Conservation (phyloP, 345 rosid species). For the Mallotus nudiflorus region DNA sequence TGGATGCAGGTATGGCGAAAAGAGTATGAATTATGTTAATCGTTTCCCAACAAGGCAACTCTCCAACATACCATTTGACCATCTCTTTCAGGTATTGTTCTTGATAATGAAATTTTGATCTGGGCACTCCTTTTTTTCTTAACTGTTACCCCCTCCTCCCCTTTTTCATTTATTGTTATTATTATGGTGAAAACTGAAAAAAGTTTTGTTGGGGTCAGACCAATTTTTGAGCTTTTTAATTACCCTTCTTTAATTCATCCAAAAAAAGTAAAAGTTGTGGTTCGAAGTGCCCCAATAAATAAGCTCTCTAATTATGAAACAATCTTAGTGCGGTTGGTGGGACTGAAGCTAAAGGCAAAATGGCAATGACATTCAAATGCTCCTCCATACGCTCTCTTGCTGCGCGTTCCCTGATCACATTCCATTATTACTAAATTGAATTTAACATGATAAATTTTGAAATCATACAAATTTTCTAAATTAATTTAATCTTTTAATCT, state of each 20-base stretch:
- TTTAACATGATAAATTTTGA: no score
- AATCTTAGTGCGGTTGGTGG: constrained; percentile 84
- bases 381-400: constrained; percentile 13
- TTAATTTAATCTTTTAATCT: no score
- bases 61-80: constrained; percentile 15
- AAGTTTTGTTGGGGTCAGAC: no score
- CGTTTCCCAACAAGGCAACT: constrained; percentile 31
- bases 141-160: not conserved
- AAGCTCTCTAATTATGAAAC: constrained; percentile 47
- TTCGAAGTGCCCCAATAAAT: constrained; percentile 21
- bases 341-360: constrained; percentile 54
- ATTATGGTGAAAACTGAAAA: no score
- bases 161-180: not conserved
- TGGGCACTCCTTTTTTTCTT: constrained; percentile 13
- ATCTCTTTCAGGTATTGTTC: not conserved
- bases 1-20: constrained; percentile 21
- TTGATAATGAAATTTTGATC: not conserved
- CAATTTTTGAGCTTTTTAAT: no score
- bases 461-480: no score
- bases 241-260: not conserved
- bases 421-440: no score
- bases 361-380: constrained; percentile 11
- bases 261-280: constrained; percentile 11
- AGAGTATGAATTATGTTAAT: constrained; percentile 26
- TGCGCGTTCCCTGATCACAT: constrained; percentile 16